Evolutionary conservation across 179 eudicot genomes (phyloP).

Genomic region (Corrigiola litoralis): DNA sequence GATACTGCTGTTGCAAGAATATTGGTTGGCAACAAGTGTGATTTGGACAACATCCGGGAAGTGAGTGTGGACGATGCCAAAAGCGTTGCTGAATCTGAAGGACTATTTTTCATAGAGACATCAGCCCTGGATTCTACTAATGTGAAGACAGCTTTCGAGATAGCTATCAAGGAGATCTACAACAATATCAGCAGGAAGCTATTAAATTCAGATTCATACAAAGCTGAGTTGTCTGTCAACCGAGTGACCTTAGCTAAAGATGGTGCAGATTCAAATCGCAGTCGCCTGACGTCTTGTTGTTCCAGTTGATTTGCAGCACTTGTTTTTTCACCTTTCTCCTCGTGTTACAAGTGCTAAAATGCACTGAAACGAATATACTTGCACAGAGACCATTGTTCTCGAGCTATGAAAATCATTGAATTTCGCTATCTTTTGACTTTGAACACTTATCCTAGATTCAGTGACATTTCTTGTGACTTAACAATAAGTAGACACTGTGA

Average conservation of each 20-base stretch:
- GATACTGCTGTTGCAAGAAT: conserved; percentile 73
- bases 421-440: too few species aligned
- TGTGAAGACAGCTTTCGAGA: conserved; percentile 58
- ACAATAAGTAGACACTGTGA: too few species aligned
- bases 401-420: not conserved
- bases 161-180: conserved; percentile 58
- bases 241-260: conserved; percentile 50
- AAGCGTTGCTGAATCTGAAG: conserved; percentile 61
- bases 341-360: not conserved
- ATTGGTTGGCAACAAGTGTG: conserved; percentile 76
- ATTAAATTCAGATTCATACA: conserved; percentile 59
- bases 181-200: conserved; percentile 54
- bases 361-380: not conserved
- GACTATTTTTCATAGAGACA: conserved; percentile 73
- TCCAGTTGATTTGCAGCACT: conserved; percentile 31
- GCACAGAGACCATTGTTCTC: not conserved
- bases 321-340: not conserved
- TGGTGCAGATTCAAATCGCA: conserved; percentile 34
- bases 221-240: conserved; percentile 61
- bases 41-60: conserved; percentile 58
- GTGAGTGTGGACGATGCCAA: conserved; percentile 60
- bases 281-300: conserved; percentile 45
- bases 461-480: too few species aligned
- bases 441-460: too few species aligned
- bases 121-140: conserved; percentile 69